These are phyloP conservation scores for Calcarisporium arbuscula DNA, from an alignment of 2,329 filamentous ascomycete species.

Conservation along the genomic window DNA sequence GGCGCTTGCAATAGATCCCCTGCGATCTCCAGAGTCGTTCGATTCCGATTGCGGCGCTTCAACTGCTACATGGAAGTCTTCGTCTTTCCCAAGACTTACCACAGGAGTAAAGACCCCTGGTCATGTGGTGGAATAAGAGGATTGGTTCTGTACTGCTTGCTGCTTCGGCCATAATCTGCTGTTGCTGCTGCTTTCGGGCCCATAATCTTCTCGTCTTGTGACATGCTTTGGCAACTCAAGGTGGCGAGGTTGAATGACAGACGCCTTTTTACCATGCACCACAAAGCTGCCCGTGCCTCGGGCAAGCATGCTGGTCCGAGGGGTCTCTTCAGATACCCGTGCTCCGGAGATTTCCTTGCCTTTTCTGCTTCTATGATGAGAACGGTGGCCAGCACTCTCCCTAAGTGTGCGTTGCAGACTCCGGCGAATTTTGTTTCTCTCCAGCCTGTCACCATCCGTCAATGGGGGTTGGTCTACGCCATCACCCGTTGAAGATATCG, in stretches of 20 bases:
- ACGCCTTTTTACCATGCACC: constrained; percentile 95
- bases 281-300: constrained; percentile 86
- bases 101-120: too few species aligned
- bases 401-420: constrained; percentile 86
- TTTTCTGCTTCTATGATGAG: constrained; percentile 66
- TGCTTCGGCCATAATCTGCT: constrained; percentile 23
- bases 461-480: constrained; percentile 25
- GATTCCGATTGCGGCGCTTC: constrained; percentile 36
- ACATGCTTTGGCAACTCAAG: constrained; percentile 78
- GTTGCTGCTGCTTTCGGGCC: constrained; percentile 49
- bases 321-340: constrained; percentile 28
- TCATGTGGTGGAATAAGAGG: too few species aligned
- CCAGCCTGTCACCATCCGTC: constrained; percentile 42
- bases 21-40: constrained; percentile 41
- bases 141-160: constrained; percentile 10
- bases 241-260: constrained; percentile 92
- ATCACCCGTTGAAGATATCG: constrained; percentile 26
- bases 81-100: constrained; percentile 28
- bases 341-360: constrained; percentile 51
- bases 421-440: constrained; percentile 67
- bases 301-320: constrained; percentile 61
- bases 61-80: constrained; percentile 49
- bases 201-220: constrained; percentile 65
- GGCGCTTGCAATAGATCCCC: constrained; percentile 56
- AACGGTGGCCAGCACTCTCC: constrained; percentile 64